These are phyloP conservation scores for Phlebopus sp. DNA, from an alignment of 1,284 basidiomycete genomes.

Conservation along the genomic window DNA sequence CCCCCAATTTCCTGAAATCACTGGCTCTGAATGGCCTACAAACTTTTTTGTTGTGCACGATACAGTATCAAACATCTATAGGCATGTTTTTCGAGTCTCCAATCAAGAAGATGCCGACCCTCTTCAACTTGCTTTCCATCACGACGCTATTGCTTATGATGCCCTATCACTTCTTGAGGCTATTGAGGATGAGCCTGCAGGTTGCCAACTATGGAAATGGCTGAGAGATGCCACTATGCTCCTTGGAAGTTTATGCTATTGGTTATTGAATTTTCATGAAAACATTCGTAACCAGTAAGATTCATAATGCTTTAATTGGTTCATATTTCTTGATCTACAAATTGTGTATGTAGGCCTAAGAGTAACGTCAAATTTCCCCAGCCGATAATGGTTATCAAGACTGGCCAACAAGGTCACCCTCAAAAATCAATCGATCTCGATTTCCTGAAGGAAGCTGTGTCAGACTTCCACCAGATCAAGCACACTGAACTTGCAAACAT, in stretches of 20 bases:
- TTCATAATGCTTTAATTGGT: too few species aligned
- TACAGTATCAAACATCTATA: conserved; percentile 6
- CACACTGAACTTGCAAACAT: conserved; percentile 15
- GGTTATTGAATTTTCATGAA: neutral
- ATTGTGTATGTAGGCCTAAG: too few species aligned
- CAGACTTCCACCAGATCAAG: conserved; percentile 8
- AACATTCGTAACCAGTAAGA: neutral
- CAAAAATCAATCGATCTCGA: conserved; percentile 16
- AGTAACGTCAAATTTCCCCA: conserved; percentile 6
- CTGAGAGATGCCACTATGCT: neutral
- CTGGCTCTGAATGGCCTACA: neutral
- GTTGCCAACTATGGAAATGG: neutral
- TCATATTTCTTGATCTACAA: too few species aligned
- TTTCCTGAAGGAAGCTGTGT: conserved; percentile 16
- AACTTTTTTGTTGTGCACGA: conserved; percentile 8
- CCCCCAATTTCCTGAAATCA: neutral
- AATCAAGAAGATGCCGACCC: conserved; percentile 14
- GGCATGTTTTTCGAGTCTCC: neutral
- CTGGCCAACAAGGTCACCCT: conserved; percentile 20
- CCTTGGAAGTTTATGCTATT: neutral
- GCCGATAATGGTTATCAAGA: conserved; percentile 10
- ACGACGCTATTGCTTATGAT: neutral
- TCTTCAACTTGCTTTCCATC: conserved; percentile 1
- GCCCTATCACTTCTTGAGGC: neutral
- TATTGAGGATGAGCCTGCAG: neutral